Percentiles rank a stretch among this genome's conserved stretches.
These are phyloP conservation scores for Basidioascus undulatus DNA, from an alignment of 768 basidiomycete species.

Conservation along the genomic window DNA sequence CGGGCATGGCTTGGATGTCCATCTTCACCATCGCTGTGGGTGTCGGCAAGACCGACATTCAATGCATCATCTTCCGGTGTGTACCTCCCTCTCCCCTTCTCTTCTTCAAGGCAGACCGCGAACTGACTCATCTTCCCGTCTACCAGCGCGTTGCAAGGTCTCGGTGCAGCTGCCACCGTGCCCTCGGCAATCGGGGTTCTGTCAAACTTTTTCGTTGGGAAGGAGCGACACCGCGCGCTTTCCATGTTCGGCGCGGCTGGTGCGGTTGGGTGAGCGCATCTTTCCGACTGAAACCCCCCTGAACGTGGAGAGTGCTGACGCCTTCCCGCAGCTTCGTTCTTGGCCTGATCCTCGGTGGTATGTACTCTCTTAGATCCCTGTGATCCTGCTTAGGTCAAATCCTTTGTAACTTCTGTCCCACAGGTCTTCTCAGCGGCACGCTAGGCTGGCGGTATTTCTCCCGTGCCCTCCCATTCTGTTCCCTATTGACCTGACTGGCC, in stretches of 20 bases:
- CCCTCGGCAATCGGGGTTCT: conserved; percentile 7
- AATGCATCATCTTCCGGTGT: neutral
- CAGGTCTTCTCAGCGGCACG: neutral
- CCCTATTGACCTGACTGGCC: neutral
- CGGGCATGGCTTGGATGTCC: conserved; percentile 4
- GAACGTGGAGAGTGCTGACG: neutral
- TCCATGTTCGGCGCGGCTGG: conserved; percentile 5
- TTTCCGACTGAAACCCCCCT: neutral
- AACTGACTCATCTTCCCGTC: neutral
- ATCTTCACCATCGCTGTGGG: too few relatives aligned
- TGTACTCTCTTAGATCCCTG: too few relatives aligned
- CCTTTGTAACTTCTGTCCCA: too few relatives aligned
- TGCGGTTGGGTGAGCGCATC: conserved; percentile 4
- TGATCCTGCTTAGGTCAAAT: too few relatives aligned
- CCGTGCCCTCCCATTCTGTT: neutral
- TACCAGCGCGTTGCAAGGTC: conserved; percentile 5
- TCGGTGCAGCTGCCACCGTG: conserved; percentile 6
- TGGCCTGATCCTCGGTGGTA: too few relatives aligned
- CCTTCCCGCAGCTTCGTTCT: too few relatives aligned
- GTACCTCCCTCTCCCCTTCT: neutral
- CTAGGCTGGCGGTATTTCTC: neutral
- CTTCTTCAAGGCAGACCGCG: neutral
- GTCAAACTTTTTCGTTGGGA: conserved; percentile 3
- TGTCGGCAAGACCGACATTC: too few relatives aligned
- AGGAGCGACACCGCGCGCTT: conserved; percentile 5